Evolutionary conservation across 2,329 filamentous ascomycete species (phyloP).

Genomic region (Chrysoporthe puriensis): DNA sequence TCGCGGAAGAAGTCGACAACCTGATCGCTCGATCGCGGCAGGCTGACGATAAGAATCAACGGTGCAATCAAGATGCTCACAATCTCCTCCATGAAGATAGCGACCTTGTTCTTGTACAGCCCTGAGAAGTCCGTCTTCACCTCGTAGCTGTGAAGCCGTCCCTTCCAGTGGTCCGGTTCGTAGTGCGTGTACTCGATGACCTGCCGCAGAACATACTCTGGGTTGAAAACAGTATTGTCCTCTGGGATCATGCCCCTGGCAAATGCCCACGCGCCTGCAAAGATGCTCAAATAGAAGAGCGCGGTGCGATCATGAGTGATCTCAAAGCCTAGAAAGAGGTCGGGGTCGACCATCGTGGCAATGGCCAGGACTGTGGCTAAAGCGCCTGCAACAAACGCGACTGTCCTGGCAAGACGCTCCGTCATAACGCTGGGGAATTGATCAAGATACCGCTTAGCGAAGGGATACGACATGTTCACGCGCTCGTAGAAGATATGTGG

Average conservation of each 20-base stretch:
- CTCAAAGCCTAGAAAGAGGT: constrained; percentile 89
- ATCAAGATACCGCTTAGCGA: constrained; percentile 87
- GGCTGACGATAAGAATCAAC: constrained; percentile 81
- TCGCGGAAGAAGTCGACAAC: constrained; percentile 98
- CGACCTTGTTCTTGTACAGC: constrained; percentile 88
- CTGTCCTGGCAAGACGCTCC: constrained; percentile 79
- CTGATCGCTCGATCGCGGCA: constrained; percentile 87
- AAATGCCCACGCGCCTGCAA: constrained; percentile 81
- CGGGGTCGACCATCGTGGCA: constrained; percentile 84
- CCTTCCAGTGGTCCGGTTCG: constrained; percentile 85
- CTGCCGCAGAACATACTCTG: constrained; percentile 83
- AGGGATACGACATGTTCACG: constrained; percentile 92
- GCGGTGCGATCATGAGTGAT: constrained; percentile 87
- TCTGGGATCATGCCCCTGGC: constrained; percentile 84
- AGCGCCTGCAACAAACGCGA: constrained; percentile 86
- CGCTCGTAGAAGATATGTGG: constrained; percentile 89
- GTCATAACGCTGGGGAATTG: constrained; percentile 97
- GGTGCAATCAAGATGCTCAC: constrained; percentile 91
- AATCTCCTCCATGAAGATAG: constrained; percentile 92
- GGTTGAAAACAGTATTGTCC: constrained; percentile 88
- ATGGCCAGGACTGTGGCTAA: constrained; percentile 83
- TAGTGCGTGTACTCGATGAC: constrained; percentile 95
- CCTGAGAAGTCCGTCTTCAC: constrained; percentile 88
- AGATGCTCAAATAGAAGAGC: constrained; percentile 85
- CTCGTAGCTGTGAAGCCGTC: constrained; percentile 88